Evolutionary conservation across 75 land plant species (phyloP).

Genomic region (Pseudotsuga menziesii): DNA sequence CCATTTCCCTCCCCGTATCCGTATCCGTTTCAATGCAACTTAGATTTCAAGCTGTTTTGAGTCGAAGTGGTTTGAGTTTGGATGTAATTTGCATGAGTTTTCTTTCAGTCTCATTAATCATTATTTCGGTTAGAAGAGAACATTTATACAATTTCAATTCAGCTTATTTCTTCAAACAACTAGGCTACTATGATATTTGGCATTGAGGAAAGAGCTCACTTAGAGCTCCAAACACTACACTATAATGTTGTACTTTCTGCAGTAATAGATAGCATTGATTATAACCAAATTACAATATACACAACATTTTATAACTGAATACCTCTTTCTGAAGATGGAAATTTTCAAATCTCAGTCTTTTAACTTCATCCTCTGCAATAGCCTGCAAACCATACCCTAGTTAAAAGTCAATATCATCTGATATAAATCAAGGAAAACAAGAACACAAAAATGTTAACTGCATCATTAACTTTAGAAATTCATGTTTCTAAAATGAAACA

Average conservation of each 20-base stretch:
- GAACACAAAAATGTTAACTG: neutral
- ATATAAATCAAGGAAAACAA: neutral
- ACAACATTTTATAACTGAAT: neutral
- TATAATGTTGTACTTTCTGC: neutral
- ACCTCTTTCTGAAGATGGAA: slow-evolving; percentile 5
- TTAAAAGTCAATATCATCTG: neutral
- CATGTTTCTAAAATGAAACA: too few species aligned
- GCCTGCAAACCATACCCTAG: slow-evolving; percentile 1
- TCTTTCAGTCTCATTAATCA: too few species aligned
- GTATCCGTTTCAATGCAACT: too few species aligned
- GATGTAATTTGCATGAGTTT: too few species aligned
- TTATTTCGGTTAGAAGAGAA: neutral
- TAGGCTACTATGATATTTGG: neutral
- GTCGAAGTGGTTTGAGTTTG: too few species aligned
- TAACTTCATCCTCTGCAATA: neutral
- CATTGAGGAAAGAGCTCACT: neutral
- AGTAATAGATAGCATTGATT: neutral
- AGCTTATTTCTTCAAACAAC: neutral
- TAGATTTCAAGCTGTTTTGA: too few species aligned
- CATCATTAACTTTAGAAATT: too few species aligned
- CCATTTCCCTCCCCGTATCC: too few species aligned
- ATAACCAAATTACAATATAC: neutral
- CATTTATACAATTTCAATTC: neutral
- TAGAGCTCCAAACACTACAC: neutral
- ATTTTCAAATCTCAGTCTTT: neutral